Evolutionary conservation across 192 early-diverging fungal genomes (phyloP), one percentile per base, ranked within the genome.

Genomic region (Pilaira anomala): DNA sequence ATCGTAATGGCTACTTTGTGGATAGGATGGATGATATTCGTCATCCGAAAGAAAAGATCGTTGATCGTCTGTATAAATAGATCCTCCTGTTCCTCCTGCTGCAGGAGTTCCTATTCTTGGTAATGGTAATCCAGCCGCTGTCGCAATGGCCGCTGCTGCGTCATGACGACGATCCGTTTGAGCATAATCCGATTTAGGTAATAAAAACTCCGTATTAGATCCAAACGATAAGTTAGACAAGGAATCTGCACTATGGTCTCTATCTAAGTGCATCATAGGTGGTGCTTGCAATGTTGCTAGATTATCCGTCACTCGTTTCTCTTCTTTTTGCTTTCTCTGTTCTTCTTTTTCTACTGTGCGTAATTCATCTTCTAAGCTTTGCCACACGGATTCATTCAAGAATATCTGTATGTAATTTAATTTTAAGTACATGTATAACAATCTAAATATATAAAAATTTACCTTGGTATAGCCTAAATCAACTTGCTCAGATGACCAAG

Each of bases 351-450:
- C 90, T 19, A 77, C 65, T 44, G 78, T 83, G n/a, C 88, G 81
- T 51, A 98, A 84, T 16, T 76, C 76, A 59, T 88, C 86, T 72
- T 98, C 96, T 16, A 98, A 82, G 41, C 81, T 79, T 62, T 89
- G 83, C 96, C 94, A 98, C 21, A 82, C 81, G 2, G 30, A 60
- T 66, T 93, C 93, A 65, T 82, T 83, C 39, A 98, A 66, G 62
- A 85, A 95, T 4, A 90, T 76, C 60, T 88, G 80, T 18, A 50
- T 36, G 5, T 14, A 14, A 21, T 48, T 33, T n/a, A n/a, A 14
- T 22, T 16, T 11, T 14, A 41, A 42, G 39, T 11, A 30, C 6
- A 14, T 2, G n/a, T 30, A 65, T 36, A 45, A 54, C 0, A 44
- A 54, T 2, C 14, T 55, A 4, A 21, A 57, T 57, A 24, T 40